Percentiles rank a stretch among this genome's conserved stretches.
These are phyloP conservation scores for Phlebopus sp. DNA, from an alignment of 1,284 basidiomycete genomes.

Conservation along the genomic window DNA sequence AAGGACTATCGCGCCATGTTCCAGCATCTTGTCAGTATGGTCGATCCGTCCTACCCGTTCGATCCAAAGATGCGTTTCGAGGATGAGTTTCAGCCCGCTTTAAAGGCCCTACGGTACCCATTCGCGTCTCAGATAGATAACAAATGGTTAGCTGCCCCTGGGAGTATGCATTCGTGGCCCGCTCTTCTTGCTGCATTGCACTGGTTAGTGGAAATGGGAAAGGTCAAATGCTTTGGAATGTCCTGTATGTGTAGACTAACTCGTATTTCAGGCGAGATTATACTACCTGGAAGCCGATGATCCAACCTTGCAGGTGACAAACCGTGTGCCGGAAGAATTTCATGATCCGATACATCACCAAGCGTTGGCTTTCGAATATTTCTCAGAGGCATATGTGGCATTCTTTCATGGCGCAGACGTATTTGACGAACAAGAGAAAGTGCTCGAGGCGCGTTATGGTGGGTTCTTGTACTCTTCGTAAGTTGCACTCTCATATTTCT, in stretches of 20 bases:
- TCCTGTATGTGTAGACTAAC: background rate
- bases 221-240: constrained; percentile 44
- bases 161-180: constrained; percentile 84
- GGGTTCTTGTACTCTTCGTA: constrained; percentile 19
- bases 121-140: constrained; percentile 70
- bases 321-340: constrained; percentile 63
- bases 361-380: constrained; percentile 75
- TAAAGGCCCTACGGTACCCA: constrained; percentile 78
- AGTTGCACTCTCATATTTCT: constrained; percentile 12
- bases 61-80: constrained; percentile 63
- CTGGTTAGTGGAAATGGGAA: constrained; percentile 82
- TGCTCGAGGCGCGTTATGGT: constrained; percentile 77
- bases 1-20: constrained; percentile 84
- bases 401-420: constrained; percentile 75
- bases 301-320: constrained; percentile 61
- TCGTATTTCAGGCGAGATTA: constrained; percentile 35
- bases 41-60: constrained; percentile 68
- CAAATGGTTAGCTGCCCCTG: constrained; percentile 82
- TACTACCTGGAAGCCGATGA: constrained; percentile 60
- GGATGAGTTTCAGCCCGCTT: constrained; percentile 72
- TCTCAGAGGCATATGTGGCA: constrained; percentile 62
- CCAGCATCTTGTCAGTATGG: constrained; percentile 66
- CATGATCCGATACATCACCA: constrained; percentile 72
- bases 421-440: constrained; percentile 66
- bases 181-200: constrained; percentile 77